phyloP scores from a whole-genome alignment of 2,329 filamentous ascomycete species.

The Cladosporium phlei region DNA sequence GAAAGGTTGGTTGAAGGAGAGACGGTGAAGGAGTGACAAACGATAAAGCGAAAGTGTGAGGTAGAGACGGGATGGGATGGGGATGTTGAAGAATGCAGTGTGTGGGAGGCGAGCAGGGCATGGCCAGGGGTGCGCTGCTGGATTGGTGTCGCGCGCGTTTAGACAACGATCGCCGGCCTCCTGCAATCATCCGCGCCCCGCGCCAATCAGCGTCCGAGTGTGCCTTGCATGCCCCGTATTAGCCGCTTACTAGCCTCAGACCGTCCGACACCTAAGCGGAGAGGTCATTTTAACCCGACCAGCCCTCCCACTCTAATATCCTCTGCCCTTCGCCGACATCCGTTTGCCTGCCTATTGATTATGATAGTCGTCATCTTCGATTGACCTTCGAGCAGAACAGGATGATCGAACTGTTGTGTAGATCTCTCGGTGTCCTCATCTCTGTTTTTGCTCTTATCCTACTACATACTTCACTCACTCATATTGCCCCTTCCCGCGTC shows the following conservation, averaged over 20 bases:
- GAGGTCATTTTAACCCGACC: constrained; percentile 1
- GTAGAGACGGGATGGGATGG: background rate
- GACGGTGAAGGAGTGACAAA: constrained; percentile 9
- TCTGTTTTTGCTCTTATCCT: no score
- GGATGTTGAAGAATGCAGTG: constrained; percentile 13
- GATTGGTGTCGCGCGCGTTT: constrained; percentile 9
- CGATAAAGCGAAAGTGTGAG: background rate
- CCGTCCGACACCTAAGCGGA: constrained; percentile 2
- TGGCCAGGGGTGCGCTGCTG: no score
- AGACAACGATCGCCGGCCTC: constrained; percentile 7
- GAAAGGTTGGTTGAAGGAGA: background rate
- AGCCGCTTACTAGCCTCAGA: background rate
- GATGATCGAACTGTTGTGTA: no score
- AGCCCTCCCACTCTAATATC: no score
- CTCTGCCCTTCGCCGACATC: no score
- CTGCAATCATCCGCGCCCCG: background rate
- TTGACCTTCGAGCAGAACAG: no score
- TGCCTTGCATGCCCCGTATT: background rate
- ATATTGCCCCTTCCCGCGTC: background rate
- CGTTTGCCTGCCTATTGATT: no score
- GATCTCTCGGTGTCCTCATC: no score
- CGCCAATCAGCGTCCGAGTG: background rate
- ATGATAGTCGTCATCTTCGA: no score
- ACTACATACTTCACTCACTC: no score
- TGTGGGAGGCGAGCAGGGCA: no score